Evolutionary conservation across 768 basidiomycete genomes (phyloP).

Genomic region (Lentinula aciculospora): DNA sequence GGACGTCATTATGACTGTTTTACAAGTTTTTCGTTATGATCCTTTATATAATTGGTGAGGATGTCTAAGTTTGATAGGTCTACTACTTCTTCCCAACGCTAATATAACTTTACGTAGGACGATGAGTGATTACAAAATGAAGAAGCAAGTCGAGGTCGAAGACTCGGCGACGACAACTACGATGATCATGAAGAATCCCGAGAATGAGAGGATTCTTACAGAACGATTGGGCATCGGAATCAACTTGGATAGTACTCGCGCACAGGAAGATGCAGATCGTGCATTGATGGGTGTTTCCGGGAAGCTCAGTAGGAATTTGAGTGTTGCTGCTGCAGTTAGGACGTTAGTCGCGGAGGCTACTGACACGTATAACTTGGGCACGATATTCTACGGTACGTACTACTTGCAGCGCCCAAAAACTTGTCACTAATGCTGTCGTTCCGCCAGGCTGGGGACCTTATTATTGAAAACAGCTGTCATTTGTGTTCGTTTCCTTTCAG

Average conservation of each 20-base stretch:
- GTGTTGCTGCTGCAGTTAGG: constrained; percentile 91
- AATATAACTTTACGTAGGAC: constrained; percentile 43
- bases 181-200: constrained; percentile 15
- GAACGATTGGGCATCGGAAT: constrained; percentile 45
- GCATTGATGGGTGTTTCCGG: constrained; percentile 74
- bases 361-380: constrained; percentile 66
- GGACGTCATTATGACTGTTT: constrained; percentile 86
- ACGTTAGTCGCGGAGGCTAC: constrained; percentile 87
- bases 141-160: constrained; percentile 56
- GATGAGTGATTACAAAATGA: constrained; percentile 62
- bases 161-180: constrained; percentile 17
- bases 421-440: neutral
- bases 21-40: constrained; percentile 96
- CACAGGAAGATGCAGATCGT: constrained; percentile 86
- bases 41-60: constrained; percentile 87
- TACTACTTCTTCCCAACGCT: too few relatives aligned
- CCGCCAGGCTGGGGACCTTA: constrained; percentile 27
- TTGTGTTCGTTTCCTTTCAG: neutral
- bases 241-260: constrained; percentile 59
- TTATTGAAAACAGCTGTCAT: neutral
- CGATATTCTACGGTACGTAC: constrained; percentile 68
- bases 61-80: neutral
- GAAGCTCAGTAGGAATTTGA: constrained; percentile 81
- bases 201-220: constrained; percentile 12
- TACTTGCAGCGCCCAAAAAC: neutral